Evolutionary conservation across 2,329 filamentous ascomycete species (phyloP).

Genomic region (Colletotrichum sublineola): DNA sequence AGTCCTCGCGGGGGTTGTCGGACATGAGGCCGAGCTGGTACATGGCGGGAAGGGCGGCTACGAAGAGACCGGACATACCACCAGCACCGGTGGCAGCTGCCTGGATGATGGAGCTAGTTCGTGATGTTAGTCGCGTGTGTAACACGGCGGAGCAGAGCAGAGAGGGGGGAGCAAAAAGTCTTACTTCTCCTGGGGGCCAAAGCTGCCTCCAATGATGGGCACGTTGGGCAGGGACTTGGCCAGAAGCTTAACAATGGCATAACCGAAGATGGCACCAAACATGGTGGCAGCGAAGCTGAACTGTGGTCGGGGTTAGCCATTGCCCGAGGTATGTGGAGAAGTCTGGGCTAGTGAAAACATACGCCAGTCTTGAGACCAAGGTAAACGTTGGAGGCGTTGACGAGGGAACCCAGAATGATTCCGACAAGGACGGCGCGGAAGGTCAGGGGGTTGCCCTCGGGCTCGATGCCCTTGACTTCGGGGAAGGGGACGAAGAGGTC

Average conservation of each 20-base stretch:
- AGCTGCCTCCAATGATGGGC: conserved; percentile 65
- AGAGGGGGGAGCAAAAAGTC: no score
- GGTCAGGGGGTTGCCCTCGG: conserved; percentile 65
- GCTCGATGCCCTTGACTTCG: conserved; percentile 54
- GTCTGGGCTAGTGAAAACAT: neutral
- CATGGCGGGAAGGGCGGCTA: conserved; percentile 72
- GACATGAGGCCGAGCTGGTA: conserved; percentile 67
- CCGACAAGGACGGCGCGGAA: conserved; percentile 67
- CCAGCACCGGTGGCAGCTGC: conserved; percentile 71
- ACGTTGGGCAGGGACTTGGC: conserved; percentile 58
- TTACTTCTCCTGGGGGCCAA: conserved; percentile 73
- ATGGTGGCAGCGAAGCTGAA: conserved; percentile 63
- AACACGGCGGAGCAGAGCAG: neutral
- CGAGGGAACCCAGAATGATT: conserved; percentile 67
- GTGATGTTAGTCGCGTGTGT: neutral
- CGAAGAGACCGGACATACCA: conserved; percentile 68
- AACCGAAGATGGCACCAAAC: conserved; percentile 70
- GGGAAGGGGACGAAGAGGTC: conserved; percentile 59
- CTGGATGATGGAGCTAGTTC: conserved; percentile 61
- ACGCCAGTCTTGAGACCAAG: conserved; percentile 65
- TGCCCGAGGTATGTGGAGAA: no score
- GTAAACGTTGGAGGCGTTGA: conserved; percentile 74
- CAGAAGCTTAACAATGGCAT: conserved; percentile 64
- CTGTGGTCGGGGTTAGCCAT: neutral
- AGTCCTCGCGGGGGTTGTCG: conserved; percentile 65